Conservation (phyloP, 768 basidiomycete genomes). For the Tricholoma flavovirens region DNA sequence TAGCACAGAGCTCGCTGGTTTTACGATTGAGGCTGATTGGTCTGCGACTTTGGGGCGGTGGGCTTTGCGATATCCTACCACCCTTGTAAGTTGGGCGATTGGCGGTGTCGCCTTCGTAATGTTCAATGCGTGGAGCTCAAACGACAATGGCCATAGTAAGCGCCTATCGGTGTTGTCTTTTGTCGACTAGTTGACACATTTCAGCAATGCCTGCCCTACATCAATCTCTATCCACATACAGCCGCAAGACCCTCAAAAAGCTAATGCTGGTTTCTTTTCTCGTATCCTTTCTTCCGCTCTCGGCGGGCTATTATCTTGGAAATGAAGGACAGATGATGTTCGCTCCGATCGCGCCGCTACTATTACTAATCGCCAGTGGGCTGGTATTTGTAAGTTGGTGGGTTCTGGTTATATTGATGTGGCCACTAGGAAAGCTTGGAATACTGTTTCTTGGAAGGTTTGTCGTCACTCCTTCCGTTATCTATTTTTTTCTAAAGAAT, state of each 20-base stretch:
- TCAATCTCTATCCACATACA: conserved; percentile 45
- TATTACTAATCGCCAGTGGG: conserved; percentile 58
- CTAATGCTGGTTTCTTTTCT: conserved; percentile 40
- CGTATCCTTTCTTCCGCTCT: conserved; percentile 52
- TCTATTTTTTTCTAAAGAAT: background rate
- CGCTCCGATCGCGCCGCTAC: conserved; percentile 46
- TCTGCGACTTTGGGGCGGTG: conserved; percentile 63
- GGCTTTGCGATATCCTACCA: conserved; percentile 69
- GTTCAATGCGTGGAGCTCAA: conserved; percentile 44
- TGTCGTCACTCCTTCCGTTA: conserved; percentile 11
- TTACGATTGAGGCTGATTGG: conserved; percentile 66
- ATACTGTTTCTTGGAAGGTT: conserved; percentile 30
- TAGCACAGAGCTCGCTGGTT: conserved; percentile 24
- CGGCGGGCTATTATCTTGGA: conserved; percentile 53
- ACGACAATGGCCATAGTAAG: conserved; percentile 24
- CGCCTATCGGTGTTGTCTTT: background rate
- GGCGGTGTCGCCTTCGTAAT: conserved; percentile 60
- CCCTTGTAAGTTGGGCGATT: conserved; percentile 65
- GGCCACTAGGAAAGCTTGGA: conserved; percentile 33
- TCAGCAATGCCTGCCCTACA: conserved; percentile 43
- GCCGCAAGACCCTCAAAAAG: conserved; percentile 29
- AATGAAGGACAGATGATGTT: conserved; percentile 46
- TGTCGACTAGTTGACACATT: background rate
- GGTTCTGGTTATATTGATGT: conserved; percentile 43
- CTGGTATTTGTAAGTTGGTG: conserved; percentile 59